These are phyloP conservation scores for Arctium lappa DNA, from an alignment of 129 eudicot genomes.

Conservation along the genomic window DNA sequence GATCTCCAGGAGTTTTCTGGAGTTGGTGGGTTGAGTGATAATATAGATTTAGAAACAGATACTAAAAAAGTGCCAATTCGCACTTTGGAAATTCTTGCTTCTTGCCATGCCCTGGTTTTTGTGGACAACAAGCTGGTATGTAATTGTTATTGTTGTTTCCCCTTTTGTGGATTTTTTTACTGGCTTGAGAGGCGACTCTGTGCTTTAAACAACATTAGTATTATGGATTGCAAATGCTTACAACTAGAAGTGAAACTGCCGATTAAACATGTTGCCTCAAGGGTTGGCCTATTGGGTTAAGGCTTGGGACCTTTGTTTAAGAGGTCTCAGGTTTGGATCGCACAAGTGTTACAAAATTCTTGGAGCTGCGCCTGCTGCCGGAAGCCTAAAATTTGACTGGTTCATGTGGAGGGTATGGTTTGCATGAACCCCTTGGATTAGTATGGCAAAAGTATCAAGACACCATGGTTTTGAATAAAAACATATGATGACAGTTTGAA, in stretches of 20 bases:
- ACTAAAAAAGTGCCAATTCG: constrained; percentile 75
- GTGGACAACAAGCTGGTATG: constrained; percentile 98
- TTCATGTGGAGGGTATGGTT: neutral
- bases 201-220: neutral
- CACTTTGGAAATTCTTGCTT: constrained; percentile 89
- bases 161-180: neutral
- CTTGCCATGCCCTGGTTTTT: constrained; percentile 97
- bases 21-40: constrained; percentile 82
- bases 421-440: neutral
- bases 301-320: neutral
- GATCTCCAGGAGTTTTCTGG: constrained; percentile 77
- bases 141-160: neutral
- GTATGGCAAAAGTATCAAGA: neutral
- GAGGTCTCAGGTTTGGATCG: neutral
- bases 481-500: neutral
- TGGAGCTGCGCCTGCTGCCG: too few species aligned
- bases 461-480: neutral
- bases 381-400: neutral
- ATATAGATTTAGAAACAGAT: constrained; percentile 61
- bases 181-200: neutral
- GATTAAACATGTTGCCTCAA: too few species aligned
- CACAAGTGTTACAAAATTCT: too few species aligned
- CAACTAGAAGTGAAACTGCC: neutral
- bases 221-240: neutral
- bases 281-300: too few species aligned